These are phyloP conservation scores for Pulchroboletus neoregius DNA, from an alignment of 1,284 basidiomycete species.

Conservation along the genomic window DNA sequence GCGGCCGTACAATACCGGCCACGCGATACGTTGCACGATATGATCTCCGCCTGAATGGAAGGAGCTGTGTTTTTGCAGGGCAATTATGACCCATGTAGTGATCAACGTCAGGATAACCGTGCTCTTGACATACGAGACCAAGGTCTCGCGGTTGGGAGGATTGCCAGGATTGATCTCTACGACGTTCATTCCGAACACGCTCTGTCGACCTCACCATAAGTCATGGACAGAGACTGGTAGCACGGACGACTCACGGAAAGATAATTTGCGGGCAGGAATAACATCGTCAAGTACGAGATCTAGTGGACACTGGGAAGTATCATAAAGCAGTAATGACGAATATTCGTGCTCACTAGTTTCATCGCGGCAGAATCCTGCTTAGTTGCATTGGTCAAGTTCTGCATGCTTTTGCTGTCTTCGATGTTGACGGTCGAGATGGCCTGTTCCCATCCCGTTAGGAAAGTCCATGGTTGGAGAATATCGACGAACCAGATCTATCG, in stretches of 20 bases:
- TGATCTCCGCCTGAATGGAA: conserved; percentile 18
- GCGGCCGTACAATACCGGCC: conserved; percentile 21
- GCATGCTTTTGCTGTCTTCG: conserved; percentile 45
- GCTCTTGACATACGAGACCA: conserved; percentile 41
- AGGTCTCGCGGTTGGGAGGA: conserved; percentile 21
- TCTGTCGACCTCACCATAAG: conserved; percentile 18
- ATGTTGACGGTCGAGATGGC: conserved; percentile 50
- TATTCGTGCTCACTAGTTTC: conserved; percentile 38
- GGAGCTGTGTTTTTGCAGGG: conserved; percentile 28
- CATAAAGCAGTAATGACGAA: not conserved
- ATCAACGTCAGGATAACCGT: conserved; percentile 44
- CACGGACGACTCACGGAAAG: conserved; percentile 36
- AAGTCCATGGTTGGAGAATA: not conserved
- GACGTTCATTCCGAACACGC: conserved; percentile 42
- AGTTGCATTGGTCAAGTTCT: conserved; percentile 44
- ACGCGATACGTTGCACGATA: conserved; percentile 14
- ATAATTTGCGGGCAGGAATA: conserved; percentile 33
- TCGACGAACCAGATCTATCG: conserved; percentile 44
- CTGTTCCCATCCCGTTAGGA: conserved; percentile 27
- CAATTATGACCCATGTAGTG: conserved; percentile 47
- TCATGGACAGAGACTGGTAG: not conserved
- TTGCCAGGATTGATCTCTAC: conserved; percentile 34
- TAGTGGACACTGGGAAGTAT: conserved; percentile 4
- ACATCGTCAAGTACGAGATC: conserved; percentile 33
- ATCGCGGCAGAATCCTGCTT: conserved; percentile 48